Evolutionary conservation across 768 basidiomycete genomes (phyloP).

Genomic region (Phaeotremella fagi): DNA sequence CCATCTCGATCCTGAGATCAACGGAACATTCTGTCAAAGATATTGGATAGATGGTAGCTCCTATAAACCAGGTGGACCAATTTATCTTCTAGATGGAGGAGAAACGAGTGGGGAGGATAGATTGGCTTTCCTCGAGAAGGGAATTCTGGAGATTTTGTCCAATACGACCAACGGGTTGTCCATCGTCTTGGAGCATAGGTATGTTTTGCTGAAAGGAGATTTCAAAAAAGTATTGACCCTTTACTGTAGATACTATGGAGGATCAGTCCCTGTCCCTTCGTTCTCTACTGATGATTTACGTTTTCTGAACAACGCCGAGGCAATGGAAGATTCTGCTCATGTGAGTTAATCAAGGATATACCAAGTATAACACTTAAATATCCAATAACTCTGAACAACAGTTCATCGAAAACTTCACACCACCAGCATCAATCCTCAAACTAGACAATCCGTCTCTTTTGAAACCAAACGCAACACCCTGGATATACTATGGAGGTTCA

Average conservation of each 20-base stretch:
- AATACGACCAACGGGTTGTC: slow-evolving; percentile 81
- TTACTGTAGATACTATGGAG: slow-evolving; percentile 59
- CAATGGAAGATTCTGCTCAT: slow-evolving; percentile 82
- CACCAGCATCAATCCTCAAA: slow-evolving; percentile 47
- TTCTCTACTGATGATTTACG: slow-evolving; percentile 78
- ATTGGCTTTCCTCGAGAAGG: slow-evolving; percentile 62
- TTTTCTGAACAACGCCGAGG: slow-evolving; percentile 84
- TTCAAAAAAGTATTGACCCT: not conserved
- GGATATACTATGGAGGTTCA: slow-evolving; percentile 76
- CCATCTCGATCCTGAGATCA: slow-evolving; percentile 59
- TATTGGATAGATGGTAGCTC: slow-evolving; percentile 87
- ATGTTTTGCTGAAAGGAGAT: not conserved
- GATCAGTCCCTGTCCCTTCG: slow-evolving; percentile 69
- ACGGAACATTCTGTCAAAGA: slow-evolving; percentile 72
- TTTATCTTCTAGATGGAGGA: slow-evolving; percentile 86
- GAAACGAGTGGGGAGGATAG: slow-evolving; percentile 79
- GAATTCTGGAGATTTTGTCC: slow-evolving; percentile 80
- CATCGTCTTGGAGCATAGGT: slow-evolving; percentile 87
- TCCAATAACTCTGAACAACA: too few relatives aligned
- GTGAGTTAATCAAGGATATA: too few relatives aligned
- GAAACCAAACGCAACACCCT: slow-evolving; percentile 53
- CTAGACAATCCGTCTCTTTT: slow-evolving; percentile 54
- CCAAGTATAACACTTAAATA: too few relatives aligned
- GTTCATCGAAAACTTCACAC: slow-evolving; percentile 78
- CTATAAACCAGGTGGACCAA: slow-evolving; percentile 71